phyloP scores from a whole-genome alignment of 148 eudicot species.

The Cornus kousa region DNA sequence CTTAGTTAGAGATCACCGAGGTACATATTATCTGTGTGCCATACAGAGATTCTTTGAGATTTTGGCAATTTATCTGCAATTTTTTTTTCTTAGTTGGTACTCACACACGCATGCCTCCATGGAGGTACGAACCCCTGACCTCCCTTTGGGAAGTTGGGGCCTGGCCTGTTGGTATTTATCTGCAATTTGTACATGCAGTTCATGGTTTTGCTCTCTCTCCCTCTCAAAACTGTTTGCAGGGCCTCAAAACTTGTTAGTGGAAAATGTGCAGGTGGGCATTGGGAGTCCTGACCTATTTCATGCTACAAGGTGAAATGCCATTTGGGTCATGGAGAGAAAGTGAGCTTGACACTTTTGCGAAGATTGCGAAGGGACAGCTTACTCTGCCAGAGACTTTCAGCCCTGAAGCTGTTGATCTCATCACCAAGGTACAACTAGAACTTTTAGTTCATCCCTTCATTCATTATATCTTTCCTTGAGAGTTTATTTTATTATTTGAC shows the following conservation, averaged over 20 bases:
- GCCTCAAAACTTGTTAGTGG: conserved; percentile 14
- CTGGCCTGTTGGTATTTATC: too few species aligned
- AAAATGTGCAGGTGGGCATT: conserved; percentile 84
- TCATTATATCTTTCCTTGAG: not conserved
- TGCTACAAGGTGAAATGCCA: conserved; percentile 97
- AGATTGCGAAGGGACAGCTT: conserved; percentile 86
- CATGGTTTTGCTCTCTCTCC: not conserved
- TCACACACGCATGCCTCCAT: too few species aligned
- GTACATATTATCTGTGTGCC: not conserved
- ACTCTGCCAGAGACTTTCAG: conserved; percentile 66
- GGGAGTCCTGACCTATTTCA: conserved; percentile 83
- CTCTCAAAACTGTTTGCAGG: not conserved
- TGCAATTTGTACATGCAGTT: not conserved
- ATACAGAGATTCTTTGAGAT: not conserved
- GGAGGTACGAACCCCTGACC: too few species aligned
- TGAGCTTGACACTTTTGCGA: conserved; percentile 79
- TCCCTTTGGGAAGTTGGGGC: too few species aligned
- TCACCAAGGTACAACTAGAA: conserved; percentile 57
- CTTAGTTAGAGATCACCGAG: too few species aligned
- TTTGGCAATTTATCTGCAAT: not conserved
- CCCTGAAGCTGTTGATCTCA: conserved; percentile 73
- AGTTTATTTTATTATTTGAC: not conserved
- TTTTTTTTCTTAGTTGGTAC: too few species aligned
- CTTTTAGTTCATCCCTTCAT: not conserved
- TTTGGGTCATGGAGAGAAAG: conserved; percentile 96